phyloP scores from a whole-genome alignment of 805 yeast genomes.

The Wickerhamiella hasegawae region DNA sequence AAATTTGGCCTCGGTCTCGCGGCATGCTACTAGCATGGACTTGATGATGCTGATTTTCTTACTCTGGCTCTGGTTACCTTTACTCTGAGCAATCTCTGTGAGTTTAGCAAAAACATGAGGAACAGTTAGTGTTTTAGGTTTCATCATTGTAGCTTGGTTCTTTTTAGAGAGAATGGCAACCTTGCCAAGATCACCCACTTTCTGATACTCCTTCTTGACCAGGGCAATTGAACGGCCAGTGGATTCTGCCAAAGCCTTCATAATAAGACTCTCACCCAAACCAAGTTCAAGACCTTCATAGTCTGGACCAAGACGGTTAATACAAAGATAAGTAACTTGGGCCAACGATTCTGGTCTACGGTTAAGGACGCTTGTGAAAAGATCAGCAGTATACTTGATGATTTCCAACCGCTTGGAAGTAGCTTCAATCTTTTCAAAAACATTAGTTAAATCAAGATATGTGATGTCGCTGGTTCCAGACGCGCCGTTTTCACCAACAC shows the following conservation, averaged over 20 bases:
- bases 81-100: constrained; percentile 56
- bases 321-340: constrained; percentile 65
- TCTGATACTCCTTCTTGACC: constrained; percentile 57
- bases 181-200: constrained; percentile 77
- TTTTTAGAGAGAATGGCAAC: constrained; percentile 75
- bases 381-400: constrained; percentile 54
- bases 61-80: constrained; percentile 72
- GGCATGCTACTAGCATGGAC: constrained; percentile 70
- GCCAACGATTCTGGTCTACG: constrained; percentile 40
- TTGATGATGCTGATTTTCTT: constrained; percentile 67
- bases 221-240: constrained; percentile 67
- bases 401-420: constrained; percentile 77
- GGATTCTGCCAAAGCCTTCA: constrained; percentile 78
- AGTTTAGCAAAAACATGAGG: constrained; percentile 58
- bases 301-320: constrained; percentile 86
- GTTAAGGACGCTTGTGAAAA: constrained; percentile 47
- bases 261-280: constrained; percentile 73
- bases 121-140: constrained; percentile 67
- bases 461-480: constrained; percentile 10
- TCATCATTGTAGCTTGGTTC: constrained; percentile 85
- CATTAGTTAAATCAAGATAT: constrained; percentile 34
- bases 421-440: constrained; percentile 62
- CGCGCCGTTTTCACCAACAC: not conserved
- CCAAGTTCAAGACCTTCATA: constrained; percentile 91
- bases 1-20: constrained; percentile 77